Evolutionary conservation across 352 stramenopile species (phyloP).

Genomic region (Pythium insidiosum): DNA sequence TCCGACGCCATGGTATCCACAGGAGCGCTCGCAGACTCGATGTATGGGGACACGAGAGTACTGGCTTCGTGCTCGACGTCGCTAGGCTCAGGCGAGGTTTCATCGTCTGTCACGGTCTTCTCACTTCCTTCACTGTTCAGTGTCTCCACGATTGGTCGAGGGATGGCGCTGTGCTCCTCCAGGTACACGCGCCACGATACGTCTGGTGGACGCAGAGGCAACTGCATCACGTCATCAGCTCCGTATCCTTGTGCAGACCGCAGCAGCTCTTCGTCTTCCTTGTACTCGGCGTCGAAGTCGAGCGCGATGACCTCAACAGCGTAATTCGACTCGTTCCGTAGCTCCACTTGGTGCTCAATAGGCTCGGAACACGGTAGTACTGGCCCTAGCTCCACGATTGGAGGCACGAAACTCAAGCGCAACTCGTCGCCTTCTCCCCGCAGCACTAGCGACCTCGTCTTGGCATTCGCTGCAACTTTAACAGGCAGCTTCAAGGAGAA

Average conservation of each 20-base stretch:
- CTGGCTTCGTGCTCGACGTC: neutral
- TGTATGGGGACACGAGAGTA: neutral
- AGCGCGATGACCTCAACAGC: conserved; percentile 88
- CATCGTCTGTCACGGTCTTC: neutral
- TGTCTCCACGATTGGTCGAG: neutral
- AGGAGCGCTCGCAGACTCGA: too few relatives aligned
- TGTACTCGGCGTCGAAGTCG: conserved; percentile 82
- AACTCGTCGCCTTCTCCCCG: conserved; percentile 75
- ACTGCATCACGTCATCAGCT: conserved; percentile 53
- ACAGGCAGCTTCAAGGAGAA: conserved; percentile 84
- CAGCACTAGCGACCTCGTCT: conserved; percentile 65
- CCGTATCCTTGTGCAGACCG: conserved; percentile 42
- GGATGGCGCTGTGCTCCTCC: conserved; percentile 26
- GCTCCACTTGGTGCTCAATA: conserved; percentile 45
- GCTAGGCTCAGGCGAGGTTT: neutral
- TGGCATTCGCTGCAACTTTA: conserved; percentile 78
- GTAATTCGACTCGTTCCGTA: conserved; percentile 87
- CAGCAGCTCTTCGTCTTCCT: conserved; percentile 83
- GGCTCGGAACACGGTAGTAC: conserved; percentile 69
- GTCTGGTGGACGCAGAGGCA: conserved; percentile 66
- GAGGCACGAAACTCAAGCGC: conserved; percentile 73
- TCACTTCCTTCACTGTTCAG: too few relatives aligned
- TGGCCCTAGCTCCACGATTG: conserved; percentile 78
- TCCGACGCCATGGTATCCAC: too few relatives aligned
- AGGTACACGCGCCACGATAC: conserved; percentile 57